phyloP scores from a whole-genome alignment of 2,329 filamentous ascomycete species.

The Cordyceps javanica region DNA sequence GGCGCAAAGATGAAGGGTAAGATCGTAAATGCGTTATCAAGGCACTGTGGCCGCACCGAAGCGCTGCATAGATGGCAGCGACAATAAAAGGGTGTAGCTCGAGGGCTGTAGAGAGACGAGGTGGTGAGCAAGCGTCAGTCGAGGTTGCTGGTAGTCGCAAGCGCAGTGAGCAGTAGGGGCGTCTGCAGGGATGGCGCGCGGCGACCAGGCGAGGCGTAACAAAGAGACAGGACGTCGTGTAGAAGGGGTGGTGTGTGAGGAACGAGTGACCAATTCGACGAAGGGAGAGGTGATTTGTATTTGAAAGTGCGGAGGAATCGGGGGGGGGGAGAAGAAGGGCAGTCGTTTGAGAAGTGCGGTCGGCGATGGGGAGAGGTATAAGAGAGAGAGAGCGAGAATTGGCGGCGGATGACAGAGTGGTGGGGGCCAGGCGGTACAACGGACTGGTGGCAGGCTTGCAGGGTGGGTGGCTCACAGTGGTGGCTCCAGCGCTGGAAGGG shows the following conservation, averaged over 20 bases:
- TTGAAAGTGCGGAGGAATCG: not conserved
- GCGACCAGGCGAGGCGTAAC: not conserved
- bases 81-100: not conserved
- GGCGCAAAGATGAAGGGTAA: not conserved
- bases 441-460: not conserved
- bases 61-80: conserved; percentile 9
- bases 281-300: not conserved
- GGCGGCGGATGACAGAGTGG: conserved; percentile 2
- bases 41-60: conserved; percentile 3
- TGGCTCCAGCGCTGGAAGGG: no score
- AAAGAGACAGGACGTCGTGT: not conserved
- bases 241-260: not conserved
- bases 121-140: not conserved
- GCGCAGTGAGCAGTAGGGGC: not conserved
- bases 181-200: conserved; percentile 2
- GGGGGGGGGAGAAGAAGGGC: not conserved
- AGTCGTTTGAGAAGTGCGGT: conserved; percentile 4
- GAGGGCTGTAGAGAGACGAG: not conserved
- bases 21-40: not conserved
- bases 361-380: conserved; percentile 10
- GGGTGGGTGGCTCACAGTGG: not conserved
- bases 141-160: not conserved
- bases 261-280: conserved; percentile 4
- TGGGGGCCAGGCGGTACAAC: conserved; percentile 10
- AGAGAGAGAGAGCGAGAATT: not conserved